Conservation (phyloP, 73 alveolate species). For the Symbiodinium natans region DNA sequence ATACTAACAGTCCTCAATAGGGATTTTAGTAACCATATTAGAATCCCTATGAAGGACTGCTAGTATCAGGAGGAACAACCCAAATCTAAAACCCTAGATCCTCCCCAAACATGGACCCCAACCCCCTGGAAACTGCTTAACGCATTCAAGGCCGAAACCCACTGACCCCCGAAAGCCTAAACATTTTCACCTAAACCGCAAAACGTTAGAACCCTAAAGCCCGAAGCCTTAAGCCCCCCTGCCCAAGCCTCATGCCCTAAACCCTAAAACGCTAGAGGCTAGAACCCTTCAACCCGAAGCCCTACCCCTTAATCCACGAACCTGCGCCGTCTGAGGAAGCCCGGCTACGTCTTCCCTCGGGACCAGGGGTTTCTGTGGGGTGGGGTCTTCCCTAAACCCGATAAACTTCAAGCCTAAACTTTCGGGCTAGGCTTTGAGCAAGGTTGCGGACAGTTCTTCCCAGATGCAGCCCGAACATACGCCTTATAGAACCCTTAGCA, state of each 20-base stretch:
- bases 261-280: too few species aligned
- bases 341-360: conserved; percentile 90
- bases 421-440: too few species aligned
- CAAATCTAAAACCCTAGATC: too few species aligned
- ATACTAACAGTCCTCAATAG: neutral
- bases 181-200: neutral
- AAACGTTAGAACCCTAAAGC: too few species aligned
- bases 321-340: conserved; percentile 11
- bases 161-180: neutral
- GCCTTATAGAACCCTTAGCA: too few species aligned
- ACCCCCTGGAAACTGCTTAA: too few species aligned
- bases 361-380: neutral
- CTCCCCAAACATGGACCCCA: too few species aligned
- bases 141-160: neutral
- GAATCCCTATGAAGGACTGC: neutral
- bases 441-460: too few species aligned
- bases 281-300: neutral
- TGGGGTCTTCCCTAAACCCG: too few species aligned
- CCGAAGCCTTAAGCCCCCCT: neutral
- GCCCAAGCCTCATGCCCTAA: too few species aligned
- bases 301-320: neutral
- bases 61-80: neutral
- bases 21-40: neutral
- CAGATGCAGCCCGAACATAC: too few species aligned
- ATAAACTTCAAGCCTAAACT: too few species aligned